Conservation (phyloP, 2,329 filamentous ascomycete species). For the Cladophialophora chaetospira region DNA sequence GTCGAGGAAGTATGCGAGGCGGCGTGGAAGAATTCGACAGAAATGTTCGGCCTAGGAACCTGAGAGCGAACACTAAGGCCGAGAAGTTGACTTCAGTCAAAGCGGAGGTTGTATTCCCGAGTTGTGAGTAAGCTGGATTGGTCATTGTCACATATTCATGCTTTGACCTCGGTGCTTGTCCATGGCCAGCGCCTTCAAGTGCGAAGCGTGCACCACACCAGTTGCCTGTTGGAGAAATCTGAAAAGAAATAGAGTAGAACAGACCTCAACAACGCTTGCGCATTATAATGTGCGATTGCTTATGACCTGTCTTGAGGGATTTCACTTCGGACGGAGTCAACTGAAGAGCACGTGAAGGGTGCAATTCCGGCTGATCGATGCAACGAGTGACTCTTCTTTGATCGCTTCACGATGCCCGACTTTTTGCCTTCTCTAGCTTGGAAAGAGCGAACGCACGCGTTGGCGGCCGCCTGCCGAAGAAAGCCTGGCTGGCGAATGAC, state of each 20-base stretch:
- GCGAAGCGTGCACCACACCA: no score
- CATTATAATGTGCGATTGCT: no score
- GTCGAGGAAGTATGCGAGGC: constrained; percentile 84
- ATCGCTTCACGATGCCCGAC: background rate
- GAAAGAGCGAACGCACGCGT: background rate
- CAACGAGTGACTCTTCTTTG: background rate
- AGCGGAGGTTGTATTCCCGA: background rate
- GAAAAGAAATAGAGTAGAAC: no score
- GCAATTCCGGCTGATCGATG: no score
- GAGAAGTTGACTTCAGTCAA: background rate
- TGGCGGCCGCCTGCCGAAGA: background rate
- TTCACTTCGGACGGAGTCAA: no score
- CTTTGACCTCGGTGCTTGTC: background rate
- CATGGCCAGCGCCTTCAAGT: no score
- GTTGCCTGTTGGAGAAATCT: no score
- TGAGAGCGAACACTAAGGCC: constrained; percentile 40
- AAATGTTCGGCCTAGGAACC: constrained; percentile 70
- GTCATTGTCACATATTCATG: background rate
- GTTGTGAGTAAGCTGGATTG: constrained; percentile 3
- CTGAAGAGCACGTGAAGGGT: no score
- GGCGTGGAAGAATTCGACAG: constrained; percentile 66
- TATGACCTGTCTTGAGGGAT: no score
- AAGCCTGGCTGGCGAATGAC: background rate
- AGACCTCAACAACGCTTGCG: no score
- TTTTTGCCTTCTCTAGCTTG: constrained; percentile 4